Percentiles rank a stretch among this genome's conserved stretches.
These are phyloP conservation scores for Colletotrichum incanum DNA, from an alignment of 2,329 filamentous ascomycete species.

Conservation along the genomic window DNA sequence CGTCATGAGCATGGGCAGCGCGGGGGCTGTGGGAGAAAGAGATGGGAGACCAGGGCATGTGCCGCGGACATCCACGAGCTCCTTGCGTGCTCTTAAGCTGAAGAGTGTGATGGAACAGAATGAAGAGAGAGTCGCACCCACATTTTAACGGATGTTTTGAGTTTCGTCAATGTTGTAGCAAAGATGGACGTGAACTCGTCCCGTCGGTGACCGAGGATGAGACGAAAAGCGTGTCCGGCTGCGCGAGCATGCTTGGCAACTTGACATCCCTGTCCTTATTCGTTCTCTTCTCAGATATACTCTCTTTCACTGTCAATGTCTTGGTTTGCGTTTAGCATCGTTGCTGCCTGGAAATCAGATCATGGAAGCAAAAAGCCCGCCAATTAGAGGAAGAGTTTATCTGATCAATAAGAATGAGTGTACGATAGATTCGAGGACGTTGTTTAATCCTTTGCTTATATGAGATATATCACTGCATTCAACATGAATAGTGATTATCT, in stretches of 20 bases:
- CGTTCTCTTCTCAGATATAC: background rate
- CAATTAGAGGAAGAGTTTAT: background rate
- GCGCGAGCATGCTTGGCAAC: too few species aligned
- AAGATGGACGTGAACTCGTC: background rate
- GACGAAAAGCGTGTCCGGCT: conserved; percentile 13
- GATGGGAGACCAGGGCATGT: conserved; percentile 5
- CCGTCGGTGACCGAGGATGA: conserved; percentile 31
- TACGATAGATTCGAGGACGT: background rate
- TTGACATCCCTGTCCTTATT: background rate
- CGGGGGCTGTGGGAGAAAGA: conserved; percentile 2
- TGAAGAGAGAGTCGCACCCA: conserved; percentile 40
- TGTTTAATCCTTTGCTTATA: background rate
- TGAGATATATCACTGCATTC: background rate
- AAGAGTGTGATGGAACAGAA: conserved; percentile 36
- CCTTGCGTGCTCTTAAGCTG: conserved; percentile 46
- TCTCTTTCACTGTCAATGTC: conserved; percentile 9
- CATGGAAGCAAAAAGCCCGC: background rate
- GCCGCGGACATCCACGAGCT: conserved; percentile 39
- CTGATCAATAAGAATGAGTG: background rate
- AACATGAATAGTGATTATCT: background rate
- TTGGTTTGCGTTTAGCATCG: background rate
- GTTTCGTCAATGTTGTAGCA: background rate
- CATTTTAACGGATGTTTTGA: conserved; percentile 28
- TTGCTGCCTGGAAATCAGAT: background rate
- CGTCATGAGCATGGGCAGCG: conserved; percentile 25